Base-by-base conservation (phyloP, 2,329 filamentous ascomycete genomes). In the Paecilomyces sp. region DNA sequence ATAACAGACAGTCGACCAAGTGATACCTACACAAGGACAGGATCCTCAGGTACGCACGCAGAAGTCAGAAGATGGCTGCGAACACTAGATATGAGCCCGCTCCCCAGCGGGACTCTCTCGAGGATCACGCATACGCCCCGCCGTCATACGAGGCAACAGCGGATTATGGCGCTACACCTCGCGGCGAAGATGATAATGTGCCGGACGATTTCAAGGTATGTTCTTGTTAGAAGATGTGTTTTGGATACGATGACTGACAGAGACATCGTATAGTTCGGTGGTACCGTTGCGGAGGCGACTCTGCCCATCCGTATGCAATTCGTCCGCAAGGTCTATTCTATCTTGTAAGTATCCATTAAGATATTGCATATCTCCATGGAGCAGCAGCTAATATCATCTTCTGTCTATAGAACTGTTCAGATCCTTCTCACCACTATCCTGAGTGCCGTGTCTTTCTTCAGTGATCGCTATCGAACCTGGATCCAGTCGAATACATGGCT, bases 241-340 rank as follows among this genome's bases (percentile, higher is more conserved):
- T 50, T 58, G n/a, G 56, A 47, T 50, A 58, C 58, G 31, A 61
- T 68, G 54, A 68, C 55, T 30, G 53, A 47, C 41, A 25, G 56
- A 33, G 47, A 22, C 33, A 22, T 56, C 31, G 53, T 58, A 61
- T 71, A 91, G 90, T 97, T 96, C 72, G 94, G 93, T 67, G 92
- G 92, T 63, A 91, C 88, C 18, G 92, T 97, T 61, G 88, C 92
- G 66, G 94, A 97, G 80, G 93, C 91, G 54, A 96, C 92, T 22
- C 82, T 97, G 72, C 92, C 96, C 70, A 96, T 99, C 73, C 90
- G 93, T 67, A 96, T 97, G 86, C 90, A 94, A 77, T 99, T 97
- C 76, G 83, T 96, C 68, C 88, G 92, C 77, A 97, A 97, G 82
- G 94, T 99, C 72, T 99, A 99, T 79, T 89, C 92, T 61, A 99